A percentile compares a stretch with the other conserved stretches of the same genome.
Evolutionary conservation across 2,329 filamentous ascomycete genomes (phyloP).

Genomic region (Aspergillus viridinutans): DNA sequence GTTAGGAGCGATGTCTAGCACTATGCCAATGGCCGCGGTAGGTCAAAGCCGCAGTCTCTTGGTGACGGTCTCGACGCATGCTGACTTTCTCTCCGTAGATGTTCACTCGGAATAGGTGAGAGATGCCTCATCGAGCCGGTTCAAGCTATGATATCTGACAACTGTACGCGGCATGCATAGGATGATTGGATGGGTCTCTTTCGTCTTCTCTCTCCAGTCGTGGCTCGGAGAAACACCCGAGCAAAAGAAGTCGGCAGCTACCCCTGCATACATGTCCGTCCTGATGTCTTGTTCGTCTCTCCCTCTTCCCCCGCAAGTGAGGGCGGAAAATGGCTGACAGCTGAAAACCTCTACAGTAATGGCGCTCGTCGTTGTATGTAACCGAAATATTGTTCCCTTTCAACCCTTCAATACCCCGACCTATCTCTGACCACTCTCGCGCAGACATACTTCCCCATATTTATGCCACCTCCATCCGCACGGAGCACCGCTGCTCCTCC

Average conservation of each 20-base stretch:
- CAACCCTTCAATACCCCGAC: constrained; percentile 6
- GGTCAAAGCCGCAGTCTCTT: constrained; percentile 26
- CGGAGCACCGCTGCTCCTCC: constrained; percentile 35
- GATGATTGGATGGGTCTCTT: constrained; percentile 58
- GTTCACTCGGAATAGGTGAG: constrained; percentile 83
- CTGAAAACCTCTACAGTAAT: constrained; percentile 47
- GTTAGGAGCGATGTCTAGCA: constrained; percentile 63
- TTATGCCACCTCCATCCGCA: constrained; percentile 53
- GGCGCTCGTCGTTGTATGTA: constrained; percentile 51
- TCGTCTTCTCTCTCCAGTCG: constrained; percentile 46
- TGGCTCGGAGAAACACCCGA: constrained; percentile 48
- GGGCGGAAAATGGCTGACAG: constrained; percentile 12
- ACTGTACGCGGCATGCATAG: constrained; percentile 32
- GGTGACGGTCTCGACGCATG: constrained; percentile 7
- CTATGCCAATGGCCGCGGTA: constrained; percentile 87
- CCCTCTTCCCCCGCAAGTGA: neutral
- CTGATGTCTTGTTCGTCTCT: constrained; percentile 67
- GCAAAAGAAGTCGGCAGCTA: constrained; percentile 57
- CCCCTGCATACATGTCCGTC: constrained; percentile 70
- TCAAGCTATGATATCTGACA: constrained; percentile 12
- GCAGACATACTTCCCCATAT: constrained; percentile 61
- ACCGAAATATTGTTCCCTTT: neutral
- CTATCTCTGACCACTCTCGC: constrained; percentile 17
- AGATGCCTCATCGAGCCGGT: neutral
- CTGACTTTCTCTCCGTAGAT: constrained; percentile 51